Evolutionary conservation across 352 stramenopile species (phyloP).

Genomic region (Albugo laibachii): DNA sequence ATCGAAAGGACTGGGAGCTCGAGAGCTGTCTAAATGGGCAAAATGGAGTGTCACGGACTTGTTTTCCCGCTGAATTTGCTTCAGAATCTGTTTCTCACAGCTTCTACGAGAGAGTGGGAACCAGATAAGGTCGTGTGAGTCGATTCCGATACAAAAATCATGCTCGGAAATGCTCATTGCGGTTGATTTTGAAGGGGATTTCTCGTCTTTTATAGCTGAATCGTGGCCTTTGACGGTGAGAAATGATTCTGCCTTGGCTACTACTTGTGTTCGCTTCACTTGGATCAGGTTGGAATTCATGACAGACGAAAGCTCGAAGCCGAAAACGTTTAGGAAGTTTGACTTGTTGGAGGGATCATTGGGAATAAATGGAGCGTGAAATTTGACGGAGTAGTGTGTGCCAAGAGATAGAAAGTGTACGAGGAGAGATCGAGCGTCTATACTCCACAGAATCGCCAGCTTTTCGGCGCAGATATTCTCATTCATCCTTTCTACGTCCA

Average conservation of each 20-base stretch:
- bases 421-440: not conserved
- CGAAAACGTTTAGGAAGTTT: slow-evolving; percentile 9
- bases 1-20: slow-evolving; percentile 13
- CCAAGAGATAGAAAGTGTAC: not conserved
- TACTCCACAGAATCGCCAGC: not conserved
- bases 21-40: slow-evolving; percentile 19
- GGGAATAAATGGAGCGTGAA: not conserved
- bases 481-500: not conserved
- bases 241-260: too few relatives aligned
- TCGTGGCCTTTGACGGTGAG: too few relatives aligned
- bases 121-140: slow-evolving; percentile 6
- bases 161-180: too few relatives aligned
- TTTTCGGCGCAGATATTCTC: slow-evolving; percentile 13
- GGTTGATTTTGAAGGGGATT: too few relatives aligned
- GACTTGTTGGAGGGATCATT: not conserved
- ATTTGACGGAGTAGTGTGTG: slow-evolving; percentile 4
- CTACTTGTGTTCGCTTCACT: slow-evolving; percentile 7
- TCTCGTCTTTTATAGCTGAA: too few relatives aligned
- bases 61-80: slow-evolving; percentile 7
- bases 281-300: slow-evolving; percentile 29
- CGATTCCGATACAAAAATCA: too few relatives aligned
- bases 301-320: not conserved
- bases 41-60: slow-evolving; percentile 30
- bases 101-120: slow-evolving; percentile 17
- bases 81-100: slow-evolving; percentile 11